Evolutionary conservation across 2,329 filamentous ascomycete genomes (phyloP), one percentile per base, ranked within the genome.

Genomic region (Iodosphaeria phyllophila): DNA sequence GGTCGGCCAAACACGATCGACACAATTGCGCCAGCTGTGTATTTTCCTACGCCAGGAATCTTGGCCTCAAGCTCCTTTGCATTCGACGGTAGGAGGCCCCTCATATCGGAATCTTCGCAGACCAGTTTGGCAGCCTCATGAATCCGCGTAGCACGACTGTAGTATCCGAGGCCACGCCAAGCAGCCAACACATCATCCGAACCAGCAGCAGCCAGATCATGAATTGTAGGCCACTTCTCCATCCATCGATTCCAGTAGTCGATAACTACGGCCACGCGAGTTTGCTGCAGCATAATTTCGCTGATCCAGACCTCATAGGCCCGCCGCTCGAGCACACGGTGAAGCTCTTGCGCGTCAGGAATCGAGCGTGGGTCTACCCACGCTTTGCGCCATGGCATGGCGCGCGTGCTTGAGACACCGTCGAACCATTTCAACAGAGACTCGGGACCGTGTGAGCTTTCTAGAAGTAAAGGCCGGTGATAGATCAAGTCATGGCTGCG

Each of bases 211-310:
- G 67, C 65, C 5, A 74, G 53, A 13, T 62, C 57, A 2, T 54
- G 51, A 3, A 73, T 56, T 0, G 63, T 66, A 1, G 66, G 65
- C 65, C 67, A 74, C 28, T 56, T 56, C 1, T 42, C 50, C 50
- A 68, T 68, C 68, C 68, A 74, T 1, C 51, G 52, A 16, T 60
- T 64, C 62, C 67, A 74, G 40, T 74, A 74, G 24, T 60, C 63
- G 12, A 71, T 60, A 1, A 72, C 68, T 5, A 59, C 60, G 3
- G 61, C 56, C 4, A 74, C 68, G 15, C 68, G 62, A 2, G 68
- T 74, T 44, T 74, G 68, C 41, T 74, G 68, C 8, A 73, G 54
- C 68, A 74, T 74, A 35, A 72, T 63, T 46, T 74, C 68, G 37
- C 60, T 67, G 38, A 74, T 69, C 64, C 67, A 73, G 23, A 74